Evolutionary conservation across 169 alveolate species (phyloP), one percentile per base, ranked within the genome.

Genomic region (Eimeria falciformis): DNA sequence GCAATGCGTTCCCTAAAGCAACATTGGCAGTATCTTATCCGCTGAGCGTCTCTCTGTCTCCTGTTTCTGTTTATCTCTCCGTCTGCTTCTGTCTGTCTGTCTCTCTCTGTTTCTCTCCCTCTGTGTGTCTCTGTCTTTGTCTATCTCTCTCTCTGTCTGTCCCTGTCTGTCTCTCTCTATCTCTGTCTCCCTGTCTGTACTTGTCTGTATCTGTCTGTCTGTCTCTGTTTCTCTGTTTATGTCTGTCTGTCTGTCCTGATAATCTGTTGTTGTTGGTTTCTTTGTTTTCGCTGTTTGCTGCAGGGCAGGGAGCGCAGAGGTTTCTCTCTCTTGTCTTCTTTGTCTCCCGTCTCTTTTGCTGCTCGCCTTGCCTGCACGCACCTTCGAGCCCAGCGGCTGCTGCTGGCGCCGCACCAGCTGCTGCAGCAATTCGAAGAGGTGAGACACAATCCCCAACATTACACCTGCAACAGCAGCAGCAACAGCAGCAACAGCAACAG

Each of bases 351-450:
- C 46, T 68, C 81, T 0, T 68, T 68, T n/a, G 9, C 81, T 68
- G 73, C 73, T 18, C 14, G 73, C 7, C 12, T 62, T n/a, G 29
- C 73, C 37, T 29, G 14, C 37, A n/a, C 23, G 73, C 73, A 62
- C 73, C 29, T 62, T 14, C n/a, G 29, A 23, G 73, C 73, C 37
- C 73, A 62, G 73, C 73, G 23, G 73, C 73, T 62, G 73, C 73
- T 62, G 73, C 73, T 62, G 73, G 37, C 73, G 4, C 73, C 73
- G 73, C 73, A 62, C 37, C 73, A 62, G 73, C 37, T 62, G 73
- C 73, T 62, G 73, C 73, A 62, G 73, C 73, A 62, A 29, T 62
- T 62, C 23, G 73, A 62, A 18, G 37, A 21, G 1, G 73, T 62
- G 73, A 62, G 73, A 62, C 23, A 18, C 73, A 62, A n/a, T n/a